phyloP scores from a whole-genome alignment of 345 rosid species.

The Eucalyptus pumila region DNA sequence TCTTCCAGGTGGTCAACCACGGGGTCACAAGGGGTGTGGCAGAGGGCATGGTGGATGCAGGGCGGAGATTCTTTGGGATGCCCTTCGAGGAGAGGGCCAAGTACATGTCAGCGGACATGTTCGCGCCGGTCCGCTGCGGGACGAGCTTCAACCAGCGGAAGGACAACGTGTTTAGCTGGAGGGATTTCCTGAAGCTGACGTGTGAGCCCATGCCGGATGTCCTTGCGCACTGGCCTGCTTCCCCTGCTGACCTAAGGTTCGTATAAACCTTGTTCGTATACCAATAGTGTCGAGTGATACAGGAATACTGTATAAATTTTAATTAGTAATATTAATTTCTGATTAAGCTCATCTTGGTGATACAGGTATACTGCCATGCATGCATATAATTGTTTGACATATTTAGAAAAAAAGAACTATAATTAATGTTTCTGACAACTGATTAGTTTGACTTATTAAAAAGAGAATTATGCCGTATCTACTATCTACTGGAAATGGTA shows the following conservation, averaged over 20 bases:
- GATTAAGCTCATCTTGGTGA: neutral
- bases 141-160: conserved; percentile 83
- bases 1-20: conserved; percentile 85
- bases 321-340: neutral
- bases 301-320: neutral
- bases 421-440: neutral
- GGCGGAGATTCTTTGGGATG: conserved; percentile 55
- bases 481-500: neutral
- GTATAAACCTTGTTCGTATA: neutral
- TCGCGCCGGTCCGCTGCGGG: conserved; percentile 64
- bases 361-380: neutral
- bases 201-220: conserved; percentile 49
- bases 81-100: conserved; percentile 68
- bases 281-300: neutral
- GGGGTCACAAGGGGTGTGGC: conserved; percentile 41
- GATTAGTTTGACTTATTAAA: neutral
- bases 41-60: conserved; percentile 40
- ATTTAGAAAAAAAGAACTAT: neutral
- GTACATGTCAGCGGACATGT: conserved; percentile 74
- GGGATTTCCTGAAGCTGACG: conserved; percentile 74
- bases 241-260: conserved; percentile 67
- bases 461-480: neutral
- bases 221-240: conserved; percentile 77
- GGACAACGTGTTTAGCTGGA: conserved; percentile 78
- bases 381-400: neutral